Evolutionary conservation across 306 rosid genomes (phyloP), one percentile per base, ranked within the genome.

Genomic region (Arachis hypogaea): DNA sequence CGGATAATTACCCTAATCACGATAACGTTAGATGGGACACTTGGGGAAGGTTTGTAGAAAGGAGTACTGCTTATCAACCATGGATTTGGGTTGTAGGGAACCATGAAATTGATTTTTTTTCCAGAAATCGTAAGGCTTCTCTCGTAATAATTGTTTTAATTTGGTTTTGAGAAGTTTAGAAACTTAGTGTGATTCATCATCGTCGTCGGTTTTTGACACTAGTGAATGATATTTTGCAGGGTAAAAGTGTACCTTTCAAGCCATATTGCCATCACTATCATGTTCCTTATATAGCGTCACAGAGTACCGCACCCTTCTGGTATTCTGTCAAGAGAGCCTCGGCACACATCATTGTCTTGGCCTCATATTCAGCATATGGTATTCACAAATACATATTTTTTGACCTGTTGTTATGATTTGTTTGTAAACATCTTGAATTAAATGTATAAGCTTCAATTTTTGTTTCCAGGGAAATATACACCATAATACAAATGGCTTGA

Each of bases 31-130:
- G 94, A 72, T 91, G 98, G 97, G 94, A 93, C 14, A 14, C 14
- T 14, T 14, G 14, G 14, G 14, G 14, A 14, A 14, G 14, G 14
- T 14, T 14, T 14, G 14, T 14, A 14, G 14, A 14, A 14, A 14
- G 14, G 14, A 14, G 14, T 14, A 14, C 14, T 14, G 14, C 98
- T 65, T 93, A 86, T 89, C 97, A 93, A 78, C 97, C 98, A n/a
- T 93, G 98, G 98, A 89, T 93, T 77, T 93, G 98, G 96, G 91
- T 97, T 7, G 85, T 90, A 30, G 98, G 97, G 57, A 93, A 93
- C 79, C 97, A 93, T 75, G 98, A 91, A 73, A 18, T 91, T 61
- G 91, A 88, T 82, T 91, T 81, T 80, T 87, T 45, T 47, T 14
- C 97, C 97, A 16, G 80, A 88, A 75, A 79, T 93, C 49, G 98